A percentile compares a stretch with the other conserved stretches of the same genome.
phyloP scores from a whole-genome alignment of 2,329 filamentous ascomycete species.

The Nectriaceae sp. region DNA sequence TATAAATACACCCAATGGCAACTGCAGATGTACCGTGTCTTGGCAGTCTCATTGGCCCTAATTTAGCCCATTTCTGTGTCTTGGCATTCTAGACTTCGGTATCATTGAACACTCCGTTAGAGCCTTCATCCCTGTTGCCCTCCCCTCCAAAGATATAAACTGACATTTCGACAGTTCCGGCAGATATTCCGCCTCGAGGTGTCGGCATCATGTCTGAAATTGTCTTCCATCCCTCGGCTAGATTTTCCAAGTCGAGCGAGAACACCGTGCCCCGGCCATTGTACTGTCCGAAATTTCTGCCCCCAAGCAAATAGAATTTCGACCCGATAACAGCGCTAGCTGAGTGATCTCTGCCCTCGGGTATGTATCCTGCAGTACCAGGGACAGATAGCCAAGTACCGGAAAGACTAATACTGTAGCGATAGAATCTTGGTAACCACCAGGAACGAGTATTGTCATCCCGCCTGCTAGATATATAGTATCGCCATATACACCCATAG shows the following conservation, averaged over 20 bases:
- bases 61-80: conserved; percentile 28
- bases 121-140: conserved; percentile 26
- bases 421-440: conserved; percentile 27
- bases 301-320: conserved; percentile 40
- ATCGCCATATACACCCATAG: conserved; percentile 30
- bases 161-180: conserved; percentile 24
- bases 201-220: conserved; percentile 37
- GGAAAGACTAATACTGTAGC: conserved; percentile 33
- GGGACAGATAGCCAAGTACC: conserved; percentile 36
- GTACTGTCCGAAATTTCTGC: conserved; percentile 30
- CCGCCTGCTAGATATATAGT: conserved; percentile 42
- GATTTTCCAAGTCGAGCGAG: conserved; percentile 31
- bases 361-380: conserved; percentile 24
- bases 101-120: conserved; percentile 29
- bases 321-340: conserved; percentile 29
- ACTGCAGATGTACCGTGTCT: conserved; percentile 36
- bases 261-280: conserved; percentile 39
- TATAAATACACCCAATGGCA: conserved; percentile 30
- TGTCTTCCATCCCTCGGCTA: conserved; percentile 29
- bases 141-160: conserved; percentile 42
- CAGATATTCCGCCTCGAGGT: conserved; percentile 36
- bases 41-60: conserved; percentile 33
- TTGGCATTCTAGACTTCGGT: conserved; percentile 32
- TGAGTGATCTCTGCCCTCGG: conserved; percentile 38
- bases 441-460: conserved; percentile 25